Evolutionary conservation across 2,329 filamentous ascomycete genomes (phyloP), one percentile per base, ranked within the genome.

Genomic region (Fusarium sp.): DNA sequence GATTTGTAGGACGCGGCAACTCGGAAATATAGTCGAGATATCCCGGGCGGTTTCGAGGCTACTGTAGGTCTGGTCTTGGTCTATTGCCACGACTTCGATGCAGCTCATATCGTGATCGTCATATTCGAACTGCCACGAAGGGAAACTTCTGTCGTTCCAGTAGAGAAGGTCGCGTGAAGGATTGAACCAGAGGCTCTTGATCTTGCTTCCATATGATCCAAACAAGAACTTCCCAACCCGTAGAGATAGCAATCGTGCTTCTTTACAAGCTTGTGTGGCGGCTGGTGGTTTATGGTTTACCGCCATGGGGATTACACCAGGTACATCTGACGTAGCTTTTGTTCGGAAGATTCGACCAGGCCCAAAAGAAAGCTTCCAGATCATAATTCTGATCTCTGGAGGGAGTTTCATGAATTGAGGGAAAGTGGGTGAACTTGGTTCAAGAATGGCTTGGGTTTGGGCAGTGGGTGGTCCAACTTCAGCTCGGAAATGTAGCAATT

Each of bases 161-260:
- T 56, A 56, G 7, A 61, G 22, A 17, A 61, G 46, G 26, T 61
- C 52, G 8, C 22, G 11, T 4, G 41, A 51, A 14, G 8, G 3
- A 3, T 41, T 56, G n/a, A 62, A 62, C 58, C 53, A 62, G 3
- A 62, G 35, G 19, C 58, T 57, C 6, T 57, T 57, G 20, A 24
- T n/a, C 7, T 19, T 14, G 7, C 46, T 32, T 6, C 52, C 52
- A 7, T 22, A 19, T 4, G 19, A 26, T 5, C 57, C 58, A 19
- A 57, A 57, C 4, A 40, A 14, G 19, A 52, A 62, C 6, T 6
- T 17, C 7, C 53, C 53, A 15, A 44, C 10, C 8, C 24, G 11
- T 6, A 28, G 10, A 7, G 41, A 35, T 7, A 50, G 10, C 3
- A 20, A 8, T 7, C 53, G 46, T 14, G 53, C 58, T 32, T 62